Conservation (phyloP, 202 grass and related monocot species). For the Tripidium arundinaceum region DNA sequence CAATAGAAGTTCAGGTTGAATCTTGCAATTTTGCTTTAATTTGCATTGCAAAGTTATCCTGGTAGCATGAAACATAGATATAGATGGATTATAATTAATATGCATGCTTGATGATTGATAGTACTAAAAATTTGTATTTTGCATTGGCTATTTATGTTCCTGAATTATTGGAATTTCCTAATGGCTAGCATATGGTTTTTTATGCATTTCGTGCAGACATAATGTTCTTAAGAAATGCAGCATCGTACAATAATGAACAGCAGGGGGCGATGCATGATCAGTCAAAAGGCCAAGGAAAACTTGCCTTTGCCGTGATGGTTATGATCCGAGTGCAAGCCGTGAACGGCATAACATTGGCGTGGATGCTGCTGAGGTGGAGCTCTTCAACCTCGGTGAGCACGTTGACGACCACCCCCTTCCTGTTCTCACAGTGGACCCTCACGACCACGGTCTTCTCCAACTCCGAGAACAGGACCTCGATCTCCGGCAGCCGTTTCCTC, state of each 20-base stretch:
- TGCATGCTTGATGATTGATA: not conserved
- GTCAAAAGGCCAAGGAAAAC: not conserved
- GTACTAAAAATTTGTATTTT: not conserved
- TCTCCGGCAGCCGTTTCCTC: conserved; percentile 36
- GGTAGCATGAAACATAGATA: not conserved
- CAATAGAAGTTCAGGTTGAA: not conserved
- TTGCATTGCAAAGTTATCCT: not conserved
- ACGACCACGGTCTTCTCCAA: conserved; percentile 40
- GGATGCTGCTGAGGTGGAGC: conserved; percentile 39
- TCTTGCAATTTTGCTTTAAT: not conserved
- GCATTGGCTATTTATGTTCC: not conserved
- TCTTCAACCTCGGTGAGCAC: conserved; percentile 53
- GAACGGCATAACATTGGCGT: conserved; percentile 50
- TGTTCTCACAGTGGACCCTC: conserved; percentile 24
- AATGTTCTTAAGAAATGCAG: not conserved
- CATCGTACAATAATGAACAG: not conserved
- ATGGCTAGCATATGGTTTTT: not conserved
- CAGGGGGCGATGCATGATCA: not conserved
- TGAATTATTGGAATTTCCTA: not conserved
- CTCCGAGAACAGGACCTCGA: conserved; percentile 50
- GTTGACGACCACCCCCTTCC: conserved; percentile 41
- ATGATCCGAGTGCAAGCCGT: conserved; percentile 31
- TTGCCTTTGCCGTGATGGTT: conserved; percentile 42
- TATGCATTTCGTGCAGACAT: not conserved
- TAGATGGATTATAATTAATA: not conserved